Percentiles rank a stretch among this genome's conserved stretches.
Evolutionary conservation across 495 filamentous ascomycete species (phyloP).

Genomic region (Penicillium steckii): DNA sequence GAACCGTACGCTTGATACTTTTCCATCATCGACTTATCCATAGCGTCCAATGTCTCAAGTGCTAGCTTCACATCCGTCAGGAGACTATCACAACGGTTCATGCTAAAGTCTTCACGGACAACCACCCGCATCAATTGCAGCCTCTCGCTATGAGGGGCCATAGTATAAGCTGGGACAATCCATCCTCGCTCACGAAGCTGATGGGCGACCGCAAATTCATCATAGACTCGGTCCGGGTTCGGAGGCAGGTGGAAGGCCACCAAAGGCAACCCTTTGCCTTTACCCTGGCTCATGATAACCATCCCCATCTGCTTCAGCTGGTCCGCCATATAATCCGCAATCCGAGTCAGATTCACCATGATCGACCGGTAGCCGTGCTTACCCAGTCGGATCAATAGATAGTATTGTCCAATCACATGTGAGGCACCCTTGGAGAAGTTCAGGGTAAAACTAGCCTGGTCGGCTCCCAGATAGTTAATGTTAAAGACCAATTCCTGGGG

Average conservation of each 20-base stretch:
- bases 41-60: slow-evolving; percentile 62
- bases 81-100: slow-evolving; percentile 69
- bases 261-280: slow-evolving; percentile 74
- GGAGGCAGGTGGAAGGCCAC: slow-evolving; percentile 78
- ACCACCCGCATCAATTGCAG: slow-evolving; percentile 88
- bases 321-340: slow-evolving; percentile 73
- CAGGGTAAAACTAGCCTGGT: slow-evolving; percentile 95
- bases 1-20: slow-evolving; percentile 59
- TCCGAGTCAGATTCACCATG: slow-evolving; percentile 84
- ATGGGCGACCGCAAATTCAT: slow-evolving; percentile 82
- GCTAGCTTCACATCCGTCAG: slow-evolving; percentile 72
- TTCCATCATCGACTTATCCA: slow-evolving; percentile 68
- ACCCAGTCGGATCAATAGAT: slow-evolving; percentile 89
- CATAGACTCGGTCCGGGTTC: slow-evolving; percentile 60
- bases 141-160: slow-evolving; percentile 78
- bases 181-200: slow-evolving; percentile 80
- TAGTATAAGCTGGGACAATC: slow-evolving; percentile 92
- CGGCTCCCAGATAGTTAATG: slow-evolving; percentile 93
- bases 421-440: slow-evolving; percentile 94
- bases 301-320: slow-evolving; percentile 72
- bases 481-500: slow-evolving; percentile 93
- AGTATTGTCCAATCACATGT: slow-evolving; percentile 94
- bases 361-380: slow-evolving; percentile 84
- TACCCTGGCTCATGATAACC: slow-evolving; percentile 76
- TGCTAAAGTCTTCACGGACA: slow-evolving; percentile 83